phyloP scores from a whole-genome alignment of 345 rosid genomes.

The thale cress (Arabidopsis thaliana) region TAIR10.1 NC_003070.9:20987501-20988000 shows the following conservation, averaged over 20 bases:
- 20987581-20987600: slow-evolving; percentile 53
- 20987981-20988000: slow-evolving; percentile 55
- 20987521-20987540: slow-evolving; percentile 57
- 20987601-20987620: slow-evolving; percentile 49
- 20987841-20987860: slow-evolving; percentile 64
- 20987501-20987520: slow-evolving; percentile 77
- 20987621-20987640: slow-evolving; percentile 49
- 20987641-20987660: slow-evolving; percentile 70
- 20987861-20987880: slow-evolving; percentile 72
- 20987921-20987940: slow-evolving; percentile 36
- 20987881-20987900: slow-evolving; percentile 71
- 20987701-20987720: background rate
- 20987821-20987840: slow-evolving; percentile 58
- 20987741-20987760: slow-evolving; percentile 70
- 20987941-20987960: slow-evolving; percentile 27
- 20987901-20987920: slow-evolving; percentile 24
- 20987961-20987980: slow-evolving; percentile 33
- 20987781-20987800: slow-evolving; percentile 46
- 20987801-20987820: slow-evolving; percentile 53
- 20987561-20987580: slow-evolving; percentile 58
- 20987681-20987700: background rate
- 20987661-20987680: slow-evolving; percentile 23
- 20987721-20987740: background rate
- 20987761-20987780: slow-evolving; percentile 47
- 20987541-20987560: slow-evolving; percentile 71